phyloP scores from a whole-genome alignment of 75 land plant species.

The Pinus albicaulis region DNA sequence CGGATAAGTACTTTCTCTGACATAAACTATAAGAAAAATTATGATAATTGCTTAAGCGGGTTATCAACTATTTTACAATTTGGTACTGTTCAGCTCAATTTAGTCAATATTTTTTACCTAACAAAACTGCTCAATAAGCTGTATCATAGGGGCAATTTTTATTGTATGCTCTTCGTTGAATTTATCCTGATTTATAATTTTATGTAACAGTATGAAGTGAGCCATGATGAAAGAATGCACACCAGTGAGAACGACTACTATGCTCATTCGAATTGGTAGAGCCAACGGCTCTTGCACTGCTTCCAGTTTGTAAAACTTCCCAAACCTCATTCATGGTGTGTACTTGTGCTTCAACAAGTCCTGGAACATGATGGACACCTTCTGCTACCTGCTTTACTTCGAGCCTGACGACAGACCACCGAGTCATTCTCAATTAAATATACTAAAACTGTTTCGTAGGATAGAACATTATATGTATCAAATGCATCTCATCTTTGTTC shows the following conservation, averaged over 20 bases:
- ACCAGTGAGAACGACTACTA: slow-evolving; percentile 98
- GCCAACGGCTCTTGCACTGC: slow-evolving; percentile 86
- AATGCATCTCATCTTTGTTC: not conserved
- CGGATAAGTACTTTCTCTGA: too few relatives aligned
- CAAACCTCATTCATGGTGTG: slow-evolving; percentile 75
- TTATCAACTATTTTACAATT: too few relatives aligned
- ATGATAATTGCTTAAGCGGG: too few relatives aligned
- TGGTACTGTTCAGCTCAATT: too few relatives aligned
- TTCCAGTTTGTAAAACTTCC: slow-evolving; percentile 85
- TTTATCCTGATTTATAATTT: not conserved
- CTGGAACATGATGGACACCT: slow-evolving; percentile 93
- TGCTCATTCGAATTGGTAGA: slow-evolving; percentile 94
- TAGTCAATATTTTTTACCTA: too few relatives aligned
- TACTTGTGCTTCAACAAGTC: slow-evolving; percentile 85
- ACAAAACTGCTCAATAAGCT: too few relatives aligned
- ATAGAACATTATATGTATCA: not conserved
- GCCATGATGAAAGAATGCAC: slow-evolving; percentile 1
- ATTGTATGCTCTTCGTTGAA: not conserved
- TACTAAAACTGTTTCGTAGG: slow-evolving; percentile 4
- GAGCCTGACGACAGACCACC: slow-evolving; percentile 46
- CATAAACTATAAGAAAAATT: too few relatives aligned
- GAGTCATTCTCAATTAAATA: not conserved
- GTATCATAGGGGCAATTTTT: not conserved
- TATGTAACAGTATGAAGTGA: not conserved
- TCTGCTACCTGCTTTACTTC: slow-evolving; percentile 90